These are phyloP conservation scores for Fraxinus paxiana DNA, from an alignment of 305 asterid species.

Conservation along the genomic window DNA sequence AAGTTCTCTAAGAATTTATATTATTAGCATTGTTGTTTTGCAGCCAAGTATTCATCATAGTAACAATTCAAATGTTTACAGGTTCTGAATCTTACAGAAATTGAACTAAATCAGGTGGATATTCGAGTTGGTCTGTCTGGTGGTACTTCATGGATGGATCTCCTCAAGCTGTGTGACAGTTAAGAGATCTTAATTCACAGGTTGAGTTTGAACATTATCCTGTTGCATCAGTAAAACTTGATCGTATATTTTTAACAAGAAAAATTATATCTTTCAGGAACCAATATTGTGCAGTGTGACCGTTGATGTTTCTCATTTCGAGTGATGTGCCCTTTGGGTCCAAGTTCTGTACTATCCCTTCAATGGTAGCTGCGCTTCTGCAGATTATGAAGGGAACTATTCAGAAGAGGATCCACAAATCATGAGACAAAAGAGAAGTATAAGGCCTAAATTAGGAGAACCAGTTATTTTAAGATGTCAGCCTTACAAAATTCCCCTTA, in stretches of 20 bases:
- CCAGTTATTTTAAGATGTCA: slow-evolving; percentile 87
- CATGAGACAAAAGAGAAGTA: slow-evolving; percentile 58
- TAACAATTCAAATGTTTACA: slow-evolving; percentile 33
- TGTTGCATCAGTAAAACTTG: neutral
- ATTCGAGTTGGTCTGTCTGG: slow-evolving; percentile 89
- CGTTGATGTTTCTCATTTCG: slow-evolving; percentile 86
- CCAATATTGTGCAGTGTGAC: slow-evolving; percentile 86
- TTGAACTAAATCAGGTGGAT: slow-evolving; percentile 81
- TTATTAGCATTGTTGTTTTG: slow-evolving; percentile 17
- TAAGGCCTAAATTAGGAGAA: slow-evolving; percentile 58
- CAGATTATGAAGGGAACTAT: slow-evolving; percentile 67
- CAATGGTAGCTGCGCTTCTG: slow-evolving; percentile 52
- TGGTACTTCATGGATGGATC: slow-evolving; percentile 97
- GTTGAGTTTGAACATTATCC: slow-evolving; percentile 31
- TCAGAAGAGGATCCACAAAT: slow-evolving; percentile 72
- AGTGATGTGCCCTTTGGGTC: slow-evolving; percentile 75
- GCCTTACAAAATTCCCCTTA: slow-evolving; percentile 87
- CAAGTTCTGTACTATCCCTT: slow-evolving; percentile 87
- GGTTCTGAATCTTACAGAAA: slow-evolving; percentile 89
- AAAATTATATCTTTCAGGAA: slow-evolving; percentile 47
- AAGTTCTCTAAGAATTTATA: neutral
- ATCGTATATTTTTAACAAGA: neutral
- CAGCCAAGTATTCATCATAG: slow-evolving; percentile 3
- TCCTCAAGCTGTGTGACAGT: slow-evolving; percentile 92
- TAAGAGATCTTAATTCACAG: slow-evolving; percentile 81